Conservation (phyloP, 441 rosid species). For the Corymbia calophylla region DNA sequence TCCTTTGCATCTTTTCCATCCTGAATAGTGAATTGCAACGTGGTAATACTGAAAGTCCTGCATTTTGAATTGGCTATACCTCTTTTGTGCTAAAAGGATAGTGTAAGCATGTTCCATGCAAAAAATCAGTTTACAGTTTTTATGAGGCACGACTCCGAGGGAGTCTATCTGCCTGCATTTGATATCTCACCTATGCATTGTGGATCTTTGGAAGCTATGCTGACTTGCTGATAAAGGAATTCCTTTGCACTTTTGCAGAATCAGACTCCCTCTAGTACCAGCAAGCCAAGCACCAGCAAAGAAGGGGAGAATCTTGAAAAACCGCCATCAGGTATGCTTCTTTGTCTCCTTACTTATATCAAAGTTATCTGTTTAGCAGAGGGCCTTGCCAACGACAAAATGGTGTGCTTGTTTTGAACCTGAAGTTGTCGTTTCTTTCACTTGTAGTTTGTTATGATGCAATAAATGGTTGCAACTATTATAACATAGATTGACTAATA, state of each 20-base stretch:
- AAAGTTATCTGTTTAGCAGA: not conserved
- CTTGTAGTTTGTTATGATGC: not conserved
- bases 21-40: not conserved
- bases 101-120: not conserved
- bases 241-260: constrained; percentile 22
- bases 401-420: not conserved
- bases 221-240: not conserved
- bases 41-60: not conserved
- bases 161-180: not conserved
- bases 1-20: not conserved
- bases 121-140: not conserved
- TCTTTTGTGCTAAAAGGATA: not conserved
- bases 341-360: not conserved
- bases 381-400: not conserved
- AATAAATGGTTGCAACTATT: not conserved
- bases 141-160: not conserved
- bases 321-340: constrained; percentile 34
- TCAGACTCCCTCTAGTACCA: constrained; percentile 44
- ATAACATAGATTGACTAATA: not conserved
- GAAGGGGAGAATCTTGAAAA: constrained; percentile 36
- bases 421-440: not conserved
- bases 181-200: not conserved
- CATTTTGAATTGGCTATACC: not conserved
- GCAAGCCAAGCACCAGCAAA: constrained; percentile 41
- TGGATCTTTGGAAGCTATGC: not conserved